A percentile compares a stretch with the other conserved stretches of the same genome.
Conservation (phyloP, 208 protist species). For the Novymonas esmeraldas region DNA sequence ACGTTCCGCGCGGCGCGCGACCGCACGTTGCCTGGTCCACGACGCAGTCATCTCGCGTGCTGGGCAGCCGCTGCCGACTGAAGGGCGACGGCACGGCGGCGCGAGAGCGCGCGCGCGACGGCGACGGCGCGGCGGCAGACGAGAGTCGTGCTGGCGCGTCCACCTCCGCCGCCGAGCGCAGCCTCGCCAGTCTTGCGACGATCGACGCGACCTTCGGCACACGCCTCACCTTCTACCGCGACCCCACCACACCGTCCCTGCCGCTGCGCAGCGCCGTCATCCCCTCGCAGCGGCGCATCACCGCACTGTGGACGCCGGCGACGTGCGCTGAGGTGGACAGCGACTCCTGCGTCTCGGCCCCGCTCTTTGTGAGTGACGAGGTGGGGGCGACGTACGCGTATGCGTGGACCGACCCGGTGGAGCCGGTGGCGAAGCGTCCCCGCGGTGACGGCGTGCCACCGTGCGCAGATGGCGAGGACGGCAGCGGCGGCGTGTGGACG, state of each 20-base stretch:
- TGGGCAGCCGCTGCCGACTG: conserved; percentile 25
- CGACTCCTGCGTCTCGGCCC: conserved; percentile 1
- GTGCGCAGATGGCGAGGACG: background rate
- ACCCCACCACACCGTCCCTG: background rate
- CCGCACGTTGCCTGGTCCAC: conserved; percentile 50
- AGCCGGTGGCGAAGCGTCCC: conserved; percentile 4
- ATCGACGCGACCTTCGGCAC: conserved; percentile 40
- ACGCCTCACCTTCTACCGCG: conserved; percentile 24
- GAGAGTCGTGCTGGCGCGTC: conserved; percentile 9
- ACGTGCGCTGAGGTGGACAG: background rate
- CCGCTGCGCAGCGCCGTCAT: conserved; percentile 16
- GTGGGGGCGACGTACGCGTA: conserved; percentile 33
- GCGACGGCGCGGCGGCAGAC: conserved; percentile 20
- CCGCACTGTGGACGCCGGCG: conserved; percentile 21
- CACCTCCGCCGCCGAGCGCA: background rate
- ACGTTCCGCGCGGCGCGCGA: conserved; percentile 46
- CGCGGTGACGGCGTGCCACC: background rate
- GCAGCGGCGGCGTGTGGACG: background rate
- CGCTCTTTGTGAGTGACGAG: conserved; percentile 39
- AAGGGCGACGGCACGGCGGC: conserved; percentile 32
- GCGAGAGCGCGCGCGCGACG: conserved; percentile 7
- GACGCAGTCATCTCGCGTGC: background rate
- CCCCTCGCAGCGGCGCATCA: conserved; percentile 31
- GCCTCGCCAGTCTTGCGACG: conserved; percentile 38
- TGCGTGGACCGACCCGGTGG: conserved; percentile 3